These are phyloP conservation scores for Colletotrichum costaricense DNA, from an alignment of 2,329 filamentous ascomycete species.

Conservation along the genomic window DNA sequence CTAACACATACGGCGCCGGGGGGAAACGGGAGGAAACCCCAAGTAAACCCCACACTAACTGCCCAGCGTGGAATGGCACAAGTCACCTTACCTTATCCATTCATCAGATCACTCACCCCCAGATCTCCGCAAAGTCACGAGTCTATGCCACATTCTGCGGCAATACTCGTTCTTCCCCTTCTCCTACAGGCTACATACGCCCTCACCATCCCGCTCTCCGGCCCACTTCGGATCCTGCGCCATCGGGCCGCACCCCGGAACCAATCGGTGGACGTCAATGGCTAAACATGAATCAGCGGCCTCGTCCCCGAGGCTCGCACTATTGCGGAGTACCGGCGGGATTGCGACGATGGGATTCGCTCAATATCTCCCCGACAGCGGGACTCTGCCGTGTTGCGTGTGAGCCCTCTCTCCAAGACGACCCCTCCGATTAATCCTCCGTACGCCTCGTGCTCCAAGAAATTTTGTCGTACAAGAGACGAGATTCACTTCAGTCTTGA, in stretches of 20 bases:
- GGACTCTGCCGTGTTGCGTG: slow-evolving; percentile 19
- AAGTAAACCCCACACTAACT: slow-evolving; percentile 15
- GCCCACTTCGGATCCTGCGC: slow-evolving; percentile 16
- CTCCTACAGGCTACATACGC: not conserved
- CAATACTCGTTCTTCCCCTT: not conserved
- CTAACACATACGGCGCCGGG: slow-evolving; percentile 7
- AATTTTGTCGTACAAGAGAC: slow-evolving; percentile 32
- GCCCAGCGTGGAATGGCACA: not conserved
- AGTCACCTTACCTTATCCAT: not conserved
- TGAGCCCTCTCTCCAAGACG: not conserved
- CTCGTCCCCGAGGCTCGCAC: slow-evolving; percentile 25
- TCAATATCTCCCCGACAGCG: slow-evolving; percentile 13
- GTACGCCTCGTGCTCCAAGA: slow-evolving; percentile 3
- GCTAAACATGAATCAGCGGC: slow-evolving; percentile 33
- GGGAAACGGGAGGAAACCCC: slow-evolving; percentile 8
- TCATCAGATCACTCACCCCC: slow-evolving; percentile 3
- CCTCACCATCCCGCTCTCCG: not conserved
- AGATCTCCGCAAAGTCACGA: slow-evolving; percentile 25
- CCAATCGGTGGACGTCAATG: slow-evolving; percentile 28
- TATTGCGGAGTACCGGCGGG: slow-evolving; percentile 32
- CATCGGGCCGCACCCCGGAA: slow-evolving; percentile 16
- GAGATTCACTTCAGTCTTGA: slow-evolving; percentile 24
- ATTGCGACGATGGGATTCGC: slow-evolving; percentile 27
- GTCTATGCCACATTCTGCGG: not conserved
- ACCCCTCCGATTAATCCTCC: slow-evolving; percentile 10